Percentiles rank a stretch among this genome's conserved stretches.
Conservation (phyloP, 768 basidiomycete species). For the Gelatoporia subvermispora region DNA sequence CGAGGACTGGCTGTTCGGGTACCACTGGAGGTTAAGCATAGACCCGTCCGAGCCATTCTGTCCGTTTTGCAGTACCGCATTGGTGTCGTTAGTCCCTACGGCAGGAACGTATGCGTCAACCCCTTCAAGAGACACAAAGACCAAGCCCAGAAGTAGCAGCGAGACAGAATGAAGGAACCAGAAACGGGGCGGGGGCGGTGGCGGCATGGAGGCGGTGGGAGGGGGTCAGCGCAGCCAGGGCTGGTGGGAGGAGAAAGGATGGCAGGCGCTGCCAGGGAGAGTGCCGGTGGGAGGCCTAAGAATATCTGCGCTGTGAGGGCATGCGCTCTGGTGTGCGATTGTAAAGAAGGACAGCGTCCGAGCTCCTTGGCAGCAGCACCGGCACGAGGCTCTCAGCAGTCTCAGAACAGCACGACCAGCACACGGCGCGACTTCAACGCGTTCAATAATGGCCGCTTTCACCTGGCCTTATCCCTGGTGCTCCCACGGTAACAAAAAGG, state of each 20-base stretch:
- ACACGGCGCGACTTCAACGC: background rate
- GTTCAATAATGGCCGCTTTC: background rate
- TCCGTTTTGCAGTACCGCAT: constrained; percentile 34
- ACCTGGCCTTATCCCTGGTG: too few relatives aligned
- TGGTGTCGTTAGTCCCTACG: constrained; percentile 60
- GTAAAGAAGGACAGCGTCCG: too few relatives aligned
- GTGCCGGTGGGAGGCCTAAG: background rate
- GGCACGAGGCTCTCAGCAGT: too few relatives aligned
- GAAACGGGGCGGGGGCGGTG: background rate
- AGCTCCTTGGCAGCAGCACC: too few relatives aligned
- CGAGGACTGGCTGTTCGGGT: constrained; percentile 34
- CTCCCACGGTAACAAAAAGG: too few relatives aligned
- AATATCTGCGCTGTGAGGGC: too few relatives aligned
- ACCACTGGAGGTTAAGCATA: constrained; percentile 58
- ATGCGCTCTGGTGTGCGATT: too few relatives aligned
- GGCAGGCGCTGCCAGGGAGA: background rate
- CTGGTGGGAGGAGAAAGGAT: background rate
- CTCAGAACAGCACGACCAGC: background rate
- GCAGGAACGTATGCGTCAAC: constrained; percentile 66
- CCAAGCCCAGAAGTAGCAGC: background rate
- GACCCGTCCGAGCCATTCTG: constrained; percentile 55
- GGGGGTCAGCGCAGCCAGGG: background rate
- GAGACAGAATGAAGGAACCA: background rate
- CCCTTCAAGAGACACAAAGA: background rate
- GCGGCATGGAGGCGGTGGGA: background rate